phyloP scores from a whole-genome alignment of 225 moss, liverwort and hornwort genomes.

The Anthoceros angustus region DNA sequence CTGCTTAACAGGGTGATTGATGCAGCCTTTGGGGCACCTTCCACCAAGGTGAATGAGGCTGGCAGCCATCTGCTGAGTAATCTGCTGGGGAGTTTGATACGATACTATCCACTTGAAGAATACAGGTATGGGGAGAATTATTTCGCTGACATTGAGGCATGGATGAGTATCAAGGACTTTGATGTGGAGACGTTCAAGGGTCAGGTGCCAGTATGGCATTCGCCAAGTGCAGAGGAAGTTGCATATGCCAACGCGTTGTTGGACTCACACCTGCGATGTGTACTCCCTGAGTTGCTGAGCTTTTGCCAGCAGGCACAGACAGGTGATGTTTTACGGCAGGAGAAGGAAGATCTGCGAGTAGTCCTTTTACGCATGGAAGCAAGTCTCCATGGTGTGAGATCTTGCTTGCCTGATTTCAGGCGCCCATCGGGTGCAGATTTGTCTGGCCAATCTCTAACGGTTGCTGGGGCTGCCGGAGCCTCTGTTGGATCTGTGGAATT shows the following conservation, averaged over 20 bases:
- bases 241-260: conserved; percentile 67
- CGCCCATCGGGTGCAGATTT: conserved; percentile 15
- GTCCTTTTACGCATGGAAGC: conserved; percentile 90
- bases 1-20: conserved; percentile 55
- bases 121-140: conserved; percentile 46
- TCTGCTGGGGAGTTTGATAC: conserved; percentile 76
- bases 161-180: conserved; percentile 58
- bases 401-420: conserved; percentile 85
- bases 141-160: conserved; percentile 55
- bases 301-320: conserved; percentile 15
- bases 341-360: conserved; percentile 74
- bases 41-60: conserved; percentile 91
- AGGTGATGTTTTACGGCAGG: conserved; percentile 44
- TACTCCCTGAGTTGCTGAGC: conserved; percentile 48
- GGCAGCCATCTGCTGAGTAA: conserved; percentile 76
- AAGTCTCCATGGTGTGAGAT: conserved; percentile 75
- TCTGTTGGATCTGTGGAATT: conserved; percentile 50
- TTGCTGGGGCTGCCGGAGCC: conserved; percentile 81
- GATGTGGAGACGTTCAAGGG: conserved; percentile 16
- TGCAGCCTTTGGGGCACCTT: conserved; percentile 92
- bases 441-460: conserved; percentile 27
- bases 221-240: conserved; percentile 51
- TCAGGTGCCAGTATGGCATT: conserved; percentile 54
- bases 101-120: conserved; percentile 75
- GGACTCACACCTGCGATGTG: conserved; percentile 55